A percentile compares a stretch with the other conserved stretches of the same genome.
Evolutionary conservation across 2,329 filamentous ascomycete species (phyloP).

Genomic region (Hypocrella siamensis): DNA sequence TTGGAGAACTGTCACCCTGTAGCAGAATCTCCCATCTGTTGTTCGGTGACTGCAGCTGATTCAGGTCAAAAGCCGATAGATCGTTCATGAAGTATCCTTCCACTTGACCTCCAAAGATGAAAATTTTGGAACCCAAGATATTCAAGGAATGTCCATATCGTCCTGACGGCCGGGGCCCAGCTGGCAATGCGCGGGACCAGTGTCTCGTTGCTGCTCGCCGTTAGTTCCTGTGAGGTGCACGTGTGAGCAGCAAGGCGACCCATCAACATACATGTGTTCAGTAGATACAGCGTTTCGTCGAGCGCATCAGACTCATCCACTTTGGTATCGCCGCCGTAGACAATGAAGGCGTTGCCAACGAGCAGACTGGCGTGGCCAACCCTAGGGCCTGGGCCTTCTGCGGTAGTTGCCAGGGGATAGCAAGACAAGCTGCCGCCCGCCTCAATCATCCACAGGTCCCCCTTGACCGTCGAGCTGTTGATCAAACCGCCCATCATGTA

Average conservation of each 20-base stretch:
- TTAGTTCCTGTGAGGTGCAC: constrained; percentile 6
- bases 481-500: constrained; percentile 97
- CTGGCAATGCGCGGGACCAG: constrained; percentile 88
- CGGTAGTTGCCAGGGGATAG: constrained; percentile 79
- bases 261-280: constrained; percentile 77
- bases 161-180: constrained; percentile 70
- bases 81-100: constrained; percentile 99
- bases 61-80: constrained; percentile 84
- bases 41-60: constrained; percentile 76
- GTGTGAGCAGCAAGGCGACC: background rate
- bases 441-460: constrained; percentile 96
- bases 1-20: constrained; percentile 35
- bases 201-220: constrained; percentile 65
- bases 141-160: constrained; percentile 95
- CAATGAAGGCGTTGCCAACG: constrained; percentile 96
- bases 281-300: constrained; percentile 87
- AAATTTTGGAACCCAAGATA: constrained; percentile 92
- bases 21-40: constrained; percentile 95
- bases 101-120: constrained; percentile 93
- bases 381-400: constrained; percentile 85
- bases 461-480: constrained; percentile 88
- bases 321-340: constrained; percentile 97
- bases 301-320: constrained; percentile 82
- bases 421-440: constrained; percentile 76
- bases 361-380: constrained; percentile 89